Evolutionary conservation across 1,139 yeast genomes (phyloP), one percentile per base, ranked within the genome.

Genomic region (Hemisphaericaspora xylofermentans): DNA sequence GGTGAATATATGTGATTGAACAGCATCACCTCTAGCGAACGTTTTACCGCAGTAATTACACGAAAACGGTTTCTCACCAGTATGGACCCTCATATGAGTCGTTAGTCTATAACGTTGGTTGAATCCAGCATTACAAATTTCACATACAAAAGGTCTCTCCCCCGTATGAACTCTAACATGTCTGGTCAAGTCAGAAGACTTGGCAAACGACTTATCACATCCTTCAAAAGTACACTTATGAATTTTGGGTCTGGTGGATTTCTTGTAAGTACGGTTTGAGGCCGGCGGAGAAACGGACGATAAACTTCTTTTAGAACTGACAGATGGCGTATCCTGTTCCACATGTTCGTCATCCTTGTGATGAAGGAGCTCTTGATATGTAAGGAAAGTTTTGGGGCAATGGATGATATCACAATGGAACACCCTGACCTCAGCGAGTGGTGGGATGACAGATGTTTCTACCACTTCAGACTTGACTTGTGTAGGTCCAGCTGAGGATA

Each of bases 21-120:
- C 58, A 3, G 63, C 63, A 49, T 59, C 64, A 30, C 64, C 64
- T 38, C 64, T 43, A 13, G 63, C 62, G 52, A 60, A 60, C 9
- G 47, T 38, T 40, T 57, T 58, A 9, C 50, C 57, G 39, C 64
- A 60, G 44, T 56, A 54, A 18, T 46, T 45, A 41, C 64, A 60
- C 29, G 31, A 38, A 38, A 58, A 58, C 19, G 64, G 64, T 43
- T 59, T 59, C 40, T 60, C 64, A 3, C 64, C 64, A 15, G 63
- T 53, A 44, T 60, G 64, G 30, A 50, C 49, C 36, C 64, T 49
- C 42, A 47, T 38, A 43, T 60, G 64, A 17, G 64, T 60, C 9
- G 63, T 59, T 30, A 60, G 48, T 22, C 64, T 43, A 45, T 60
- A 60, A 42, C 56, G 50, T 42, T 60, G 64, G 36, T 50, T 54